Base-by-base conservation (phyloP, 805 yeast species). In the Candida xiaguanensis region DNA sequence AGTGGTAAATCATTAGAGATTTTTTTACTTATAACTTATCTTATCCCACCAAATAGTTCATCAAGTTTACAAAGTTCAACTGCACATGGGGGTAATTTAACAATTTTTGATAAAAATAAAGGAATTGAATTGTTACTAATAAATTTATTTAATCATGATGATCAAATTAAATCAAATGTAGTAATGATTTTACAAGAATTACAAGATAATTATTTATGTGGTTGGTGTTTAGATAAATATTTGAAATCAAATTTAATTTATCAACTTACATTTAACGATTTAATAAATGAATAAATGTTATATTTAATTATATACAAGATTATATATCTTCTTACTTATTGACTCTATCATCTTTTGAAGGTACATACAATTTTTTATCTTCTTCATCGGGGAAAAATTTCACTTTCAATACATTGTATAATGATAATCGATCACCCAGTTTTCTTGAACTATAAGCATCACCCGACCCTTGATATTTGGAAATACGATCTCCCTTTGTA, bases 391-490 rank as follows among this genome's bases (percentile, higher is more conserved):
- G 35, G 20, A 27, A 36, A 16, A 30, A 43, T 7, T 31, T 43
- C 9, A 22, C 31, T 23, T 52, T 54, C 33, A 61, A 55, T 12
- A 59, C 36, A 20, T 52, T 41, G 40, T 49, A 58, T 52, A 67
- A 52, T 13, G 66, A 56, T 31, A 68, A 57, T 33, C 68, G 51
- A 50, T 80, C 89, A 44, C 85, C 86, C 12, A 71, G 61, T 40
- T 65, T 74, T 50, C 85, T 68, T n/a, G 78, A 65, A 27, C 63
- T 56, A 40, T 80, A 80, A 34, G 85, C 74, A 39, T 65, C 64
- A 1, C 87, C 86, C 1, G 82, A 70, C 4, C 89, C 91, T 48
- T 81, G 85, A 52, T 72, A 85, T 50, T 74, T 78, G 38, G 82
- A 76, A 45, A 78, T 78, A 44, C 89, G 63, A 31, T 59, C 51